These are phyloP conservation scores for Cordyceps militaris DNA, from an alignment of 2,329 filamentous ascomycete species.

Conservation along the genomic window DNA sequence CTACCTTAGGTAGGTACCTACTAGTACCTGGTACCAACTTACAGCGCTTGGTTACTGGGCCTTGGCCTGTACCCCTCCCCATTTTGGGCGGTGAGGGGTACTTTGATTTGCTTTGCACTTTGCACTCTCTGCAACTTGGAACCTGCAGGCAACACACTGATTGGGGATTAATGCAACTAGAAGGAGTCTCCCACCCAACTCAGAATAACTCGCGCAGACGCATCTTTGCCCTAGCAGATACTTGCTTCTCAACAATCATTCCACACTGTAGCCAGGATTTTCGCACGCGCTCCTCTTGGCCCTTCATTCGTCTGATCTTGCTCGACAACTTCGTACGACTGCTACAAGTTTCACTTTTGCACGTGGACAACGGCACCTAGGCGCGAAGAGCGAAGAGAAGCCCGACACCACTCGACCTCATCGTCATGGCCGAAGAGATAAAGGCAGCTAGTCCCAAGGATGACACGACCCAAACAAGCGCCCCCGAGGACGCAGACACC, in stretches of 20 bases:
- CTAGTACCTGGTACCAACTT: neutral
- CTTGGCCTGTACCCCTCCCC: slow-evolving; percentile 4
- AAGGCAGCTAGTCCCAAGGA: slow-evolving; percentile 35
- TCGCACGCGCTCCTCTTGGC: neutral
- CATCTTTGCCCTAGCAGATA: neutral
- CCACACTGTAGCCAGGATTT: neutral
- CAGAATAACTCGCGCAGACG: neutral
- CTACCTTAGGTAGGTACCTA: neutral
- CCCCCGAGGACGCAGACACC: slow-evolving; percentile 55
- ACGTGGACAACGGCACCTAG: neutral
- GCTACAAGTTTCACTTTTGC: neutral
- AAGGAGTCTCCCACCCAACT: slow-evolving; percentile 5
- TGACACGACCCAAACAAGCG: slow-evolving; percentile 20
- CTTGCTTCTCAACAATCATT: neutral
- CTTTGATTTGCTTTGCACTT: slow-evolving; percentile 10
- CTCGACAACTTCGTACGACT: neutral
- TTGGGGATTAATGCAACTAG: slow-evolving; percentile 8
- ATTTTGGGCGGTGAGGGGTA: slow-evolving; percentile 13
- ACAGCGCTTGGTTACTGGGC: neutral
- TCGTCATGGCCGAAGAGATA: slow-evolving; percentile 38
- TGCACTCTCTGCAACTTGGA: slow-evolving; percentile 1
- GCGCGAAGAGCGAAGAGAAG: neutral
- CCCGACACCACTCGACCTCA: neutral
- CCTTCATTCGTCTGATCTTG: neutral
- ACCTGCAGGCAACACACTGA: slow-evolving; percentile 7